phyloP scores from a whole-genome alignment of 2,329 filamentous ascomycete genomes.

The Nectriaceae sp. region DNA sequence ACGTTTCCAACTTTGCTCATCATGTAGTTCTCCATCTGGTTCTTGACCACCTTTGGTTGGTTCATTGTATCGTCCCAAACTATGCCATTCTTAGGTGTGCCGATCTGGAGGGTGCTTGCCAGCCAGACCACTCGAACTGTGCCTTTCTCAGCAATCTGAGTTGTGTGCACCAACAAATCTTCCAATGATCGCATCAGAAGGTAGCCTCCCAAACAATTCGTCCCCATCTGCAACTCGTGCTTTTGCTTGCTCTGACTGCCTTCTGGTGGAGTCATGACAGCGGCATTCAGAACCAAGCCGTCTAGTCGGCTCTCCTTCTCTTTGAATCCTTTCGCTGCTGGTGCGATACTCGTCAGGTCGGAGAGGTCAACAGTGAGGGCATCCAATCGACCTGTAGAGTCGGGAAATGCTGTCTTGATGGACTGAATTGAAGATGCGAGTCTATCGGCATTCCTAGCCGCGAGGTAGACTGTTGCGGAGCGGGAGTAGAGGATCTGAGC shows the following conservation, averaged over 20 bases:
- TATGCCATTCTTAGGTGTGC: constrained; percentile 17
- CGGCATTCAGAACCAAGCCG: constrained; percentile 20
- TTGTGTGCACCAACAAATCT: constrained; percentile 7
- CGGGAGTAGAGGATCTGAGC: constrained; percentile 20
- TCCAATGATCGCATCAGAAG: constrained; percentile 13
- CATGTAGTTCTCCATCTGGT: constrained; percentile 24
- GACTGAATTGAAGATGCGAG: constrained; percentile 12
- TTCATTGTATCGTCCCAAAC: constrained; percentile 14
- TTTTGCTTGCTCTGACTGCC: constrained; percentile 17
- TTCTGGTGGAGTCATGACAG: constrained; percentile 19
- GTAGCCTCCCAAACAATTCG: constrained; percentile 21
- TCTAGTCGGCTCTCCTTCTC: constrained; percentile 14
- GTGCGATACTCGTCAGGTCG: constrained; percentile 11
- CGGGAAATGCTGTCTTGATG: constrained; percentile 8
- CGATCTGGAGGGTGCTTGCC: constrained; percentile 19
- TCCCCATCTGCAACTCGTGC: constrained; percentile 22
- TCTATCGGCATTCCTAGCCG: constrained; percentile 11
- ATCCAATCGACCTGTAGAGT: constrained; percentile 14
- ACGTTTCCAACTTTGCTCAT: constrained; percentile 21
- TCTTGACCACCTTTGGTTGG: constrained; percentile 14
- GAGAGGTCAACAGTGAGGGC: constrained; percentile 16
- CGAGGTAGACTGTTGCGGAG: constrained; percentile 17
- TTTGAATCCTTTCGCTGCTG: constrained; percentile 5
- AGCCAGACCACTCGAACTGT: constrained; percentile 18
- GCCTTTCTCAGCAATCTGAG: constrained; percentile 4